Evolutionary conservation across 371 early-diverging fungal genomes (phyloP), one percentile per base, ranked within the genome.

Genomic region (Mortierella sp.): DNA sequence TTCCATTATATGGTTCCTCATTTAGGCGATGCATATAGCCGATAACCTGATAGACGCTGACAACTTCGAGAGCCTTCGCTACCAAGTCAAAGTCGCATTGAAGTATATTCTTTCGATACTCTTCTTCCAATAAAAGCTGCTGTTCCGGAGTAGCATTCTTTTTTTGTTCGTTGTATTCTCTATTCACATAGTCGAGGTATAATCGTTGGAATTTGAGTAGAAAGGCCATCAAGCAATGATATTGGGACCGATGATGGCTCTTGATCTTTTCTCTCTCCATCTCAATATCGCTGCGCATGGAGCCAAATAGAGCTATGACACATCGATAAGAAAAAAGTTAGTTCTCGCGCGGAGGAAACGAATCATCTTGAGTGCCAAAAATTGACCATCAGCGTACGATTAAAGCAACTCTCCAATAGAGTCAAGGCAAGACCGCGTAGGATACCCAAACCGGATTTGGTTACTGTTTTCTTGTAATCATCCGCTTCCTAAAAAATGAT

Each of bases 391-490:
- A 3, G 55, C 74, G 69, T 88, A 91, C 91, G 83, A 84, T 94
- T 93, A 74, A 92, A 94, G 58, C 89, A 85, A 36, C 86, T 83
- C 66, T 86, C 88, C 60, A 93, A 41, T 63, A 94, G 86, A 0
- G 84, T 78, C 50, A 67, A 38, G 6, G 76, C 82, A 8, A 81
- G 52, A 16, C 58, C 62, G 4, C 73, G 69, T 7, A 81, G 48
- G 11, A 55, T 21, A 11, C 33, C 41, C 5, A 63, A n/a, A 9
- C 82, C 82, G 1, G 69, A 55, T 24, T 48, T 76, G 15, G 76
- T 61, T 4, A 75, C 13, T 13, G 58, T 65, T 40, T 81, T 81
- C 63, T 60, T 81, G 61, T 59, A 65, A 7, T 72, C 82, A 36
- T 57, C 72, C n/a, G 53, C 36, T 65, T 75, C 76, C 81, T 79